Percentiles rank a stretch among this genome's conserved stretches.
Evolutionary conservation across 805 yeast genomes (phyloP).

Genomic region (Ogataea allantospora): DNA sequence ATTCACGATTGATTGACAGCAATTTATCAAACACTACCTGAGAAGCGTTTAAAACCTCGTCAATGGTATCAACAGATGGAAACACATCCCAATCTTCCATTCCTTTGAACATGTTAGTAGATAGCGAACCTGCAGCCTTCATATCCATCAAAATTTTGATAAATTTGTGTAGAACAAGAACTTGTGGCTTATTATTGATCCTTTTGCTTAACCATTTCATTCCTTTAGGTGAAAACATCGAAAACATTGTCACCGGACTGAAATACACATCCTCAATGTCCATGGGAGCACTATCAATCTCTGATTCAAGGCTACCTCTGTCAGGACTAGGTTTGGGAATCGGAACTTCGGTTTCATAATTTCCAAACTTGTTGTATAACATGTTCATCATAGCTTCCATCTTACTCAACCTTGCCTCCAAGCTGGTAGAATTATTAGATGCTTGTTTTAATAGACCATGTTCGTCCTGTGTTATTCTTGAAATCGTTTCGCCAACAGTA

Average conservation of each 20-base stretch:
- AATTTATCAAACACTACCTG: neutral
- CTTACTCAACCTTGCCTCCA: neutral
- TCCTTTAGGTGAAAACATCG: constrained; percentile 42
- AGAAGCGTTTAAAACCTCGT: neutral
- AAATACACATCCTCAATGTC: constrained; percentile 21
- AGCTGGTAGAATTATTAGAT: too few relatives aligned
- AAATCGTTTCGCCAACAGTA: too few relatives aligned
- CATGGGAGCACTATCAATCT: constrained; percentile 11
- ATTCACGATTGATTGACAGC: neutral
- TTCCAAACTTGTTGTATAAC: neutral
- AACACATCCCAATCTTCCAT: constrained; percentile 1
- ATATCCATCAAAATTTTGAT: neutral
- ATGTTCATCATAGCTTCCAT: constrained; percentile 5
- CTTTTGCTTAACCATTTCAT: constrained; percentile 37
- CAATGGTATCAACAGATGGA: neutral
- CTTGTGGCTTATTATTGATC: constrained; percentile 12
- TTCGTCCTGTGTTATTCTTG: too few relatives aligned
- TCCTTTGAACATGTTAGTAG: neutral
- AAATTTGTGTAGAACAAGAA: constrained; percentile 1
- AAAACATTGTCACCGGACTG: constrained; percentile 34
- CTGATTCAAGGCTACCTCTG: too few relatives aligned
- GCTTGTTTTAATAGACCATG: too few relatives aligned
- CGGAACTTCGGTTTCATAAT: neutral
- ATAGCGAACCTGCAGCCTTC: neutral
- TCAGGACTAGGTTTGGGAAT: too few relatives aligned